A percentile compares a stretch with the other conserved stretches of the same genome.
Conservation (phyloP, 805 yeast species). For the Yamadazyma ubonensis region DNA sequence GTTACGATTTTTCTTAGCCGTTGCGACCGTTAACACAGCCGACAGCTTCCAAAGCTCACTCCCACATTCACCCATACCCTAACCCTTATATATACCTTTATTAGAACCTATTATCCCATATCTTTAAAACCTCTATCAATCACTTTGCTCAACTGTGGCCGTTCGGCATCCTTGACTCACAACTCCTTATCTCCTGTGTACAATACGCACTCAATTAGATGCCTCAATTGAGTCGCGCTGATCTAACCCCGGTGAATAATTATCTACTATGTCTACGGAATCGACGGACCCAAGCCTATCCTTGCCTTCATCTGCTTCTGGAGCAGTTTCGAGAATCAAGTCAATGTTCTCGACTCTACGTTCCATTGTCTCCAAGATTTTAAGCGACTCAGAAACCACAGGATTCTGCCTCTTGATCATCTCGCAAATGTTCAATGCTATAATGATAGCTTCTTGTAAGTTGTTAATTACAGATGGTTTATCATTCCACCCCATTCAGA, state of each 20-base stretch:
- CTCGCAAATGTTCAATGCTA: slow-evolving; percentile 71
- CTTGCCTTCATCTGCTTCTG: not conserved
- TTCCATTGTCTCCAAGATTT: not conserved
- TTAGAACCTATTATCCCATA: too few species aligned
- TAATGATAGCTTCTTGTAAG: slow-evolving; percentile 76
- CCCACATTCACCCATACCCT: too few species aligned
- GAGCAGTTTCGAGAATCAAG: too few species aligned
- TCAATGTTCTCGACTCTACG: not conserved
- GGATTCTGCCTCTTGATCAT: slow-evolving; percentile 60
- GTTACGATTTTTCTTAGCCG: too few species aligned
- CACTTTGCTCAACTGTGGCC: too few species aligned
- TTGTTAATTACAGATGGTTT: slow-evolving; percentile 63
- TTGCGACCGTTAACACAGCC: too few species aligned
- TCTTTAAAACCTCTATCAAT: too few species aligned
- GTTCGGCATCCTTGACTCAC: too few species aligned
- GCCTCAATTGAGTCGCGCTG: too few species aligned
- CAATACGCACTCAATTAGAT: not conserved
- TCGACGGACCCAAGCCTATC: slow-evolving; percentile 2
- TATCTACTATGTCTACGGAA: too few species aligned
- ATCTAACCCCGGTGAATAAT: too few species aligned
- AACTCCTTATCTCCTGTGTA: not conserved
- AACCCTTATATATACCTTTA: not conserved
- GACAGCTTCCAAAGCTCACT: too few species aligned
- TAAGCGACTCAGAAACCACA: slow-evolving; percentile 1
- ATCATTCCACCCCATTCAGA: slow-evolving; percentile 76